Conservation (phyloP, 2,329 filamentous ascomycete species). For the Sarocladium strictum region DNA sequence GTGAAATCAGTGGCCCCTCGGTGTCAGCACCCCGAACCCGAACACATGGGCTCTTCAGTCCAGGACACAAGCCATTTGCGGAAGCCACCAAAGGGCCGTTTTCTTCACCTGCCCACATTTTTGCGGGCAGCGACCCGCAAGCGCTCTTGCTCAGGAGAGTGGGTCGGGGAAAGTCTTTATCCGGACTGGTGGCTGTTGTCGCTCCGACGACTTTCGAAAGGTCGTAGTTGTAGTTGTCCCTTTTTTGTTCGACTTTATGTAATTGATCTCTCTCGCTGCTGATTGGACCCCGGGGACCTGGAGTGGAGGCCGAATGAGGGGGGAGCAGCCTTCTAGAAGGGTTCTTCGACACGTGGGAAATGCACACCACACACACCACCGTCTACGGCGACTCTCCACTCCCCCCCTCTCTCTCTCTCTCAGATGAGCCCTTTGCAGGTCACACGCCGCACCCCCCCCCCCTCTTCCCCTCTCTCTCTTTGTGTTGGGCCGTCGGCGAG, state of each 20-base stretch:
- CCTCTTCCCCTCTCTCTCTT: not conserved
- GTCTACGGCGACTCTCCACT: not conserved
- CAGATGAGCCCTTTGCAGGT: not conserved
- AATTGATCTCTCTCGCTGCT: not conserved
- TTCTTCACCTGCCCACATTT: not conserved
- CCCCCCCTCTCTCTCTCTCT: not conserved
- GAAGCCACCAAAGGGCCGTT: not conserved
- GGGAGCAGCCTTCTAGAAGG: conserved; percentile 8
- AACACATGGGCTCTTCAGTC: not conserved
- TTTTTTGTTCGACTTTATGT: not conserved
- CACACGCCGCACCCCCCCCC: conserved; percentile 8
- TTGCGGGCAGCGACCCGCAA: not conserved
- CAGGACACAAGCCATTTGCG: not conserved
- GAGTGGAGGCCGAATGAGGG: not conserved
- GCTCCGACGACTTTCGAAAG: not conserved
- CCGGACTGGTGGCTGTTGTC: not conserved
- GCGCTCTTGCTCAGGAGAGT: not conserved
- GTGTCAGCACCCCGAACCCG: not conserved
- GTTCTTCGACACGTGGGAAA: conserved; percentile 3
- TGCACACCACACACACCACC: not conserved
- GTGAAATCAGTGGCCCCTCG: not conserved
- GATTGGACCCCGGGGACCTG: not conserved
- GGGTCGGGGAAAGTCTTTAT: not conserved
- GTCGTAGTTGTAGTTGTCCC: not conserved
- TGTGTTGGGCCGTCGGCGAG: not conserved